Conservation (phyloP, 257 asterid genomes). For the Capsicum rhomboideum region DNA sequence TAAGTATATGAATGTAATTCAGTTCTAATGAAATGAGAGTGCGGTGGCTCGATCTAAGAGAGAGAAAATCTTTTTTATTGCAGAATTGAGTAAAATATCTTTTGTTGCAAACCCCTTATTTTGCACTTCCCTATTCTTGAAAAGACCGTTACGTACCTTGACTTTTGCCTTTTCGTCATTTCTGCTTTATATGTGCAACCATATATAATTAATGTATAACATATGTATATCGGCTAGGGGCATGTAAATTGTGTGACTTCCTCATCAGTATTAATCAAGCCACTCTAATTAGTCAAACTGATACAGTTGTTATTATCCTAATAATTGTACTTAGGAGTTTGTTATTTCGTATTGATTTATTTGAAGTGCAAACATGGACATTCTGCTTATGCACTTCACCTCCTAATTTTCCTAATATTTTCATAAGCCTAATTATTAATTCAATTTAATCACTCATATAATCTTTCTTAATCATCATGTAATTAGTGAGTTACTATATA, state of each 20-base stretch:
- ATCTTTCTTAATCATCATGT: not conserved
- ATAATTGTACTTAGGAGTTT: not conserved
- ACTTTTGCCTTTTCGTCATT: not conserved
- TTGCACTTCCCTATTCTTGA: not conserved
- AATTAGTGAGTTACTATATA: not conserved
- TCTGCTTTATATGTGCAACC: not conserved
- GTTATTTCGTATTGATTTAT: constrained; percentile 2
- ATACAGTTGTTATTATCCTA: not conserved
- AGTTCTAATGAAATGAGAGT: not conserved
- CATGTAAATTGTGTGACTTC: not conserved
- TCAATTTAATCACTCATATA: not conserved
- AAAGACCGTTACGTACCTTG: not conserved
- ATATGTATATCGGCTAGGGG: not conserved
- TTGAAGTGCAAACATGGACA: not conserved
- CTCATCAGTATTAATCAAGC: not conserved
- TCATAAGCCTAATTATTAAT: not conserved
- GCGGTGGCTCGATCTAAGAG: not conserved
- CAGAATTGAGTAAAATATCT: not conserved
- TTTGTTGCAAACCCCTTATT: not conserved
- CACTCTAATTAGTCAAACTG: not conserved
- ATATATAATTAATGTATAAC: not conserved
- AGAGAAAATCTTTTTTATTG: not conserved
- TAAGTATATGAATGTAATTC: no score
- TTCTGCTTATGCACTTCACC: not conserved
- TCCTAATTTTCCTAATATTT: not conserved